Conservation (phyloP, 2,329 filamentous ascomycete genomes). For the Grosmannia serpens region DNA sequence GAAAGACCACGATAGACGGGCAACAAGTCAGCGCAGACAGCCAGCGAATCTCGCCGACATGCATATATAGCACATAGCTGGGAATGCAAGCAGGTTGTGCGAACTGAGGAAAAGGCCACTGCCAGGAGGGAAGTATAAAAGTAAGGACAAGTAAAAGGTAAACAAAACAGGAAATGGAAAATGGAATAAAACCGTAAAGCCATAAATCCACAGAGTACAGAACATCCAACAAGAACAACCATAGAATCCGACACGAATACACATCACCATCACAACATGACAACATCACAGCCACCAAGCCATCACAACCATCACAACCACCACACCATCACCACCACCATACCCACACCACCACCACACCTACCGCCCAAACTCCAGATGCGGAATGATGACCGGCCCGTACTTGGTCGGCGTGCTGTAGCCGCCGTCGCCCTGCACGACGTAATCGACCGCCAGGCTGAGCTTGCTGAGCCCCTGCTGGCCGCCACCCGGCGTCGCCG, state of each 20-base stretch:
- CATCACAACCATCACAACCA: background rate
- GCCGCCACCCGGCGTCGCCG: conserved; percentile 15
- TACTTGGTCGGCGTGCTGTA: conserved; percentile 79
- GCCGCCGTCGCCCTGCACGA: conserved; percentile 83
- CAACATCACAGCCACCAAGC: no score
- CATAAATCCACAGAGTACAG: no score
- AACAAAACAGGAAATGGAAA: no score
- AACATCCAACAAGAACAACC: no score
- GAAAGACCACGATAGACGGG: background rate
- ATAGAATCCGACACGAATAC: no score
- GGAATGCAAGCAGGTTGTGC: background rate
- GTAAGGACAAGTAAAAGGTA: no score
- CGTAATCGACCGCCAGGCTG: conserved; percentile 88
- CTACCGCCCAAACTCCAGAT: conserved; percentile 61
- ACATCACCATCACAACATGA: no score
- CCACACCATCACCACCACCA: background rate
- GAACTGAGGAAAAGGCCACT: no score
- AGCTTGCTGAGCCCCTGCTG: conserved; percentile 47
- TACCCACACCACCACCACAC: background rate
- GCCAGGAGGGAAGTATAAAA: no score
- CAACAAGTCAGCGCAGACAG: background rate
- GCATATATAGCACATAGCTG: background rate
- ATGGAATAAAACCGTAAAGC: no score
- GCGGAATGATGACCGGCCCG: conserved; percentile 89
- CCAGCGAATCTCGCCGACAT: background rate